A percentile compares a stretch with the other conserved stretches of the same genome.
Conservation (phyloP, 805 yeast species). For the Lachancea dasiensis region DNA sequence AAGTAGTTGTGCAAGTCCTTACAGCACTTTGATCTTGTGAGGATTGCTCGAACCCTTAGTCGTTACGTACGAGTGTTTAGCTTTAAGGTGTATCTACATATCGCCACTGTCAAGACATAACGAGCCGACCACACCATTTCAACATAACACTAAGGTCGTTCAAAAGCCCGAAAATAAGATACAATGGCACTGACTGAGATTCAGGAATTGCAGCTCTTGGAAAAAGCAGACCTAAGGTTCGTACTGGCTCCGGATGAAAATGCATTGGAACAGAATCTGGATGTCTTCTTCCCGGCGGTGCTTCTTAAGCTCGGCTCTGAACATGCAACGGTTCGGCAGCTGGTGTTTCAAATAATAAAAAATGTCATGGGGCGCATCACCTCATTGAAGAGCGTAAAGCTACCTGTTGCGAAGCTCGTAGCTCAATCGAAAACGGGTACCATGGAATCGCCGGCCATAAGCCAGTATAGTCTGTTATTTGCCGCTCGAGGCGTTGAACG, state of each 20-base stretch:
- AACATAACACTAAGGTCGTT: too few species aligned
- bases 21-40: not conserved
- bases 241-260: conserved; percentile 67
- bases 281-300: conserved; percentile 66
- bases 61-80: too few species aligned
- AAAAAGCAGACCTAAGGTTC: conserved; percentile 74
- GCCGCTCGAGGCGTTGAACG: conserved; percentile 64
- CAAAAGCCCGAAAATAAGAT: not conserved
- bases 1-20: conserved; percentile 1
- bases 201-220: conserved; percentile 55
- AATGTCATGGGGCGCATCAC: conserved; percentile 63
- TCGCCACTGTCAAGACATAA: too few species aligned
- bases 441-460: conserved; percentile 32
- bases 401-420: conserved; percentile 61
- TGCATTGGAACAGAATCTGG: conserved; percentile 56
- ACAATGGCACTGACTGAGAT: conserved; percentile 21
- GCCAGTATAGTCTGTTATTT: conserved; percentile 58
- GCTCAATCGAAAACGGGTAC: conserved; percentile 45
- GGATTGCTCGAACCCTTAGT: too few species aligned
- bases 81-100: too few species aligned
- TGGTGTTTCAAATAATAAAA: conserved; percentile 60
- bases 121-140: too few species aligned
- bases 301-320: conserved; percentile 73
- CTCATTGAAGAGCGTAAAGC: conserved; percentile 44
- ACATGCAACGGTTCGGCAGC: conserved; percentile 56